These are phyloP conservation scores for Pecoramyces ruminantium DNA, from an alignment of 192 early-diverging fungal genomes.

Conservation along the genomic window DNA sequence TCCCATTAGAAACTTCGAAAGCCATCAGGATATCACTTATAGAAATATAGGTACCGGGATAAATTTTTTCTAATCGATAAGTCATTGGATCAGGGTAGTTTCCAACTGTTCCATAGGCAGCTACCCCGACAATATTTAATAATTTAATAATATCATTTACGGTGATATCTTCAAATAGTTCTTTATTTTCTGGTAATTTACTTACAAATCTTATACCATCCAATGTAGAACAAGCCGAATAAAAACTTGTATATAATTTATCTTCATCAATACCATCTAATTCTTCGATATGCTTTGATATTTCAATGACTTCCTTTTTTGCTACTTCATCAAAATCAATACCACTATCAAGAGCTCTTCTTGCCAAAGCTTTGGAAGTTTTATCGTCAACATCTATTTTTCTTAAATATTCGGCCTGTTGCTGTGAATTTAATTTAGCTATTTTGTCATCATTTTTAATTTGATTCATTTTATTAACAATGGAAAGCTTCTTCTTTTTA, in stretches of 20 bases:
- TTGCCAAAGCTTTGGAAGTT: constrained; percentile 10
- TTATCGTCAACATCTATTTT: constrained; percentile 7
- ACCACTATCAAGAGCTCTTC: constrained; percentile 2
- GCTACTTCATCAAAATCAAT: constrained; percentile 11
- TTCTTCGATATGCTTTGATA: constrained; percentile 9
- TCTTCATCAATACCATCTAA: constrained; percentile 11
- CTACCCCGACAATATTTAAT: constrained; percentile 12
- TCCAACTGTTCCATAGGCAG: constrained; percentile 7
- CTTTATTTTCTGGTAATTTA: constrained; percentile 7
- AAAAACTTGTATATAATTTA: constrained; percentile 12
- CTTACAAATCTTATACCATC: constrained; percentile 11
- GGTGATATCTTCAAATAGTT: constrained; percentile 1
- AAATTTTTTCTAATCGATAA: constrained; percentile 8
- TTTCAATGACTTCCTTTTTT: constrained; percentile 7
- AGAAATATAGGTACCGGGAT: constrained; percentile 3
- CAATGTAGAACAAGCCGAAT: constrained; percentile 10
- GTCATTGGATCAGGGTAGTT: constrained; percentile 14
- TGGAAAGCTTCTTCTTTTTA: constrained; percentile 4
- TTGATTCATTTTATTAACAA: not conserved
- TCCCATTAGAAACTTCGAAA: constrained; percentile 4
- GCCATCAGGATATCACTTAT: constrained; percentile 7
- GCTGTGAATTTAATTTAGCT: constrained; percentile 8
- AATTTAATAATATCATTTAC: constrained; percentile 7
- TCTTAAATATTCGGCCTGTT: constrained; percentile 15
- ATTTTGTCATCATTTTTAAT: constrained; percentile 11